Conservation (phyloP, 1,139 yeast genomes). For the Yarrowia galli region DNA sequence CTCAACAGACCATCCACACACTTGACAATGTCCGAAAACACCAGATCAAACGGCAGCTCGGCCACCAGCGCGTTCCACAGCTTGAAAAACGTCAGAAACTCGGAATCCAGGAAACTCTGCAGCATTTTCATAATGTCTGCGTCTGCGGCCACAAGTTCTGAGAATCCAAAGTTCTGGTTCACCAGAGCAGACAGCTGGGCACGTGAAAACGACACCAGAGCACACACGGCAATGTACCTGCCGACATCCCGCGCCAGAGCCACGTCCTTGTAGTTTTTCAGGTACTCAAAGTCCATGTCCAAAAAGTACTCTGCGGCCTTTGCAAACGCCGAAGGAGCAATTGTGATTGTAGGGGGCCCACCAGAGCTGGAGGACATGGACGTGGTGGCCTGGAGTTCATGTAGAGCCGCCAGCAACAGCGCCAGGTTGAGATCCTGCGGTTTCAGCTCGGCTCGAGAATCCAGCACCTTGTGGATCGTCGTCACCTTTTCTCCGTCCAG, state of each 20-base stretch:
- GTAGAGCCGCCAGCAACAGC: slow-evolving; percentile 5
- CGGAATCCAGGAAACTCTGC: slow-evolving; percentile 26
- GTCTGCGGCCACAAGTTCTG: slow-evolving; percentile 8
- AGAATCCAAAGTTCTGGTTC: slow-evolving; percentile 16
- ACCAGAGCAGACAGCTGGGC: slow-evolving; percentile 27
- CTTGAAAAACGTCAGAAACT: slow-evolving; percentile 12
- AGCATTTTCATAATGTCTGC: slow-evolving; percentile 10
- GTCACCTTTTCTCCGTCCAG: slow-evolving; percentile 27
- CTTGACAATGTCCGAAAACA: neutral
- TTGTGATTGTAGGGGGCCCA: neutral
- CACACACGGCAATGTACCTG: slow-evolving; percentile 17
- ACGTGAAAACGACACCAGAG: slow-evolving; percentile 11
- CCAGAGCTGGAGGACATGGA: neutral
- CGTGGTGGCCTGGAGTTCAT: slow-evolving; percentile 25
- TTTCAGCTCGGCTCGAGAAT: slow-evolving; percentile 10
- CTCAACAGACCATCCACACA: neutral
- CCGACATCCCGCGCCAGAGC: slow-evolving; percentile 6
- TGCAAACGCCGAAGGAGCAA: slow-evolving; percentile 11
- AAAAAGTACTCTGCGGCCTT: slow-evolving; percentile 31
- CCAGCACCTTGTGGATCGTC: slow-evolving; percentile 22
- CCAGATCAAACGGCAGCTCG: slow-evolving; percentile 1
- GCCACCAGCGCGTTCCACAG: neutral
- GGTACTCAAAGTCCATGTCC: slow-evolving; percentile 31
- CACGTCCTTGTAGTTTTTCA: slow-evolving; percentile 8
- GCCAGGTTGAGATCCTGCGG: slow-evolving; percentile 24